phyloP scores from a whole-genome alignment of 768 basidiomycete species.

The Erythrobasidium yunnanense region DNA sequence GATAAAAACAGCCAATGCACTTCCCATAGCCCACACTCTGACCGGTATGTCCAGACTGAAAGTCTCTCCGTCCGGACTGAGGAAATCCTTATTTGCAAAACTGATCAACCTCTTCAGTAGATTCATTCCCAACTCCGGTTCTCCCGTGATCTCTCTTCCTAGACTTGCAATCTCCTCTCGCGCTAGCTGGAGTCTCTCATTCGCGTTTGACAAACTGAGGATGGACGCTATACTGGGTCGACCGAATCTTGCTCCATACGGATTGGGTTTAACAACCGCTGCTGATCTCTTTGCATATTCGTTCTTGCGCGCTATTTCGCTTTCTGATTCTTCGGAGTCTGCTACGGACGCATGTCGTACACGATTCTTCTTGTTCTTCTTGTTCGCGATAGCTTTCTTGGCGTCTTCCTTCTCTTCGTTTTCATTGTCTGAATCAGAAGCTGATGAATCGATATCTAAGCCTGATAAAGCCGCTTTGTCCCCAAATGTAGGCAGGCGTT shows the following conservation, averaged over 20 bases:
- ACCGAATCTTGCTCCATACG: conserved; percentile 67
- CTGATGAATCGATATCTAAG: too few relatives aligned
- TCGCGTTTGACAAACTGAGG: conserved; percentile 56
- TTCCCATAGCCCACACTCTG: conserved; percentile 75
- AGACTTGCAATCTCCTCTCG: conserved; percentile 89
- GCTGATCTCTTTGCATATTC: background rate
- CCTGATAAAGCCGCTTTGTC: background rate
- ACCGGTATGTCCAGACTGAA: conserved; percentile 69
- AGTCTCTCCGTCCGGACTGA: conserved; percentile 48
- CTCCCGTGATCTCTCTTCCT: conserved; percentile 84
- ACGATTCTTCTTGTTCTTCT: background rate
- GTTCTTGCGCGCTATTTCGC: background rate
- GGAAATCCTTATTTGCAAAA: conserved; percentile 68
- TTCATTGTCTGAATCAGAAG: too few relatives aligned
- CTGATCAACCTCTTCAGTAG: conserved; percentile 77
- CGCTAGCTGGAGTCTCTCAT: conserved; percentile 59
- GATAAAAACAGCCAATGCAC: conserved; percentile 85
- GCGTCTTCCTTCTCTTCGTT: conserved; percentile 3
- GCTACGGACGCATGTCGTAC: conserved; percentile 11
- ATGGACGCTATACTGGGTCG: conserved; percentile 65
- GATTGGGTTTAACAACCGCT: conserved; percentile 23
- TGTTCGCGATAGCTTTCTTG: background rate
- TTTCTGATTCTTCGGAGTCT: background rate
- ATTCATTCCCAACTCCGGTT: conserved; percentile 91
- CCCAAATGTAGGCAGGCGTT: conserved; percentile 4